phyloP scores from a whole-genome alignment of 1,284 basidiomycete genomes.

The Rhodotorula sp. region DNA sequence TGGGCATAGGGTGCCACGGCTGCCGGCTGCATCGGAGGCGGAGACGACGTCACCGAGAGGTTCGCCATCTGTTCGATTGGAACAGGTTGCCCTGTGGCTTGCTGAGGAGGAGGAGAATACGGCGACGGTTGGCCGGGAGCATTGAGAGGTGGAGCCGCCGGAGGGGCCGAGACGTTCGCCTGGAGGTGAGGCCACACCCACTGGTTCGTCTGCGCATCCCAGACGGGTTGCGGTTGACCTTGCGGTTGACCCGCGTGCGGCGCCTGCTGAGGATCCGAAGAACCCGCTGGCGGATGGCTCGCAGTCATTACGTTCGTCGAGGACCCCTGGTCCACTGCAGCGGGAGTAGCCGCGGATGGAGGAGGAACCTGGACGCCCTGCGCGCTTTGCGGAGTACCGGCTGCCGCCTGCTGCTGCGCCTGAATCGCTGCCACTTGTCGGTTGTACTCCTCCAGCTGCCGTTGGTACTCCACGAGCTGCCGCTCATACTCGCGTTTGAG shows the following conservation, averaged over 20 bases:
- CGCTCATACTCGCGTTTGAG: constrained; percentile 33
- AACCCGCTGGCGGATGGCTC: neutral
- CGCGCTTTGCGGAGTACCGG: neutral
- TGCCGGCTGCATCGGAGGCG: neutral
- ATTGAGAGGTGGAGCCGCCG: neutral
- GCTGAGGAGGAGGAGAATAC: neutral
- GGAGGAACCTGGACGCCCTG: neutral
- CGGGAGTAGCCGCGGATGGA: neutral
- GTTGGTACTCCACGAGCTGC: constrained; percentile 31
- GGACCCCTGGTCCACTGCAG: neutral
- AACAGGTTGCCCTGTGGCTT: neutral
- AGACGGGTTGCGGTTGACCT: constrained; percentile 25
- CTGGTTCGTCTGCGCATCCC: constrained; percentile 21
- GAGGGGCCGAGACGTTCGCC: neutral
- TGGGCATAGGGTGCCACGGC: neutral
- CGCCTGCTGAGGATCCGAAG: neutral
- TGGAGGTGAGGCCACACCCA: constrained; percentile 26
- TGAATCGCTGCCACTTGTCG: constrained; percentile 19
- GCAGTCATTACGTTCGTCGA: neutral
- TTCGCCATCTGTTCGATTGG: constrained; percentile 3
- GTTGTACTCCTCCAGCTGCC: constrained; percentile 31
- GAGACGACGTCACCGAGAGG: neutral
- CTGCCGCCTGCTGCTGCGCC: neutral
- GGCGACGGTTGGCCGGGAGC: constrained; percentile 2
- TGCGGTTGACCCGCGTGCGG: neutral